Conservation (phyloP, 345 rosid species). For the Hibiscus syriacus region DNA sequence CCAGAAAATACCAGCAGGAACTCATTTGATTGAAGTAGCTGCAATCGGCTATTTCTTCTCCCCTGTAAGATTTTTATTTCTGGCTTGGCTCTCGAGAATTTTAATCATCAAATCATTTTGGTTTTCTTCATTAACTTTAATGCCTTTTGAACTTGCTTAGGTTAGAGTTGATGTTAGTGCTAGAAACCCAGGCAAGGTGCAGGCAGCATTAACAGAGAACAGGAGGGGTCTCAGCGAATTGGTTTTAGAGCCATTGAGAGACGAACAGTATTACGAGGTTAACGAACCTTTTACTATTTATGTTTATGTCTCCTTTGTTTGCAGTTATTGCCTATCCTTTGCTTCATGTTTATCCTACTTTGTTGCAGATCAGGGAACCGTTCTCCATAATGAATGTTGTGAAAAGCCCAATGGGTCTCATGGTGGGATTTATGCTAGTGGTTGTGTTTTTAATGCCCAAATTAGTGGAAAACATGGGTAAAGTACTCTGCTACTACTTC, state of each 20-base stretch:
- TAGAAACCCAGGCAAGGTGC: slow-evolving; percentile 86
- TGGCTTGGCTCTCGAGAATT: background rate
- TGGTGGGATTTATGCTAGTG: slow-evolving; percentile 92
- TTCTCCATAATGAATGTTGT: slow-evolving; percentile 71
- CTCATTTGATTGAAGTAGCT: slow-evolving; percentile 90
- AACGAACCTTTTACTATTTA: slow-evolving; percentile 4
- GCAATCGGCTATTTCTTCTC: slow-evolving; percentile 92
- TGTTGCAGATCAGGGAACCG: slow-evolving; percentile 78
- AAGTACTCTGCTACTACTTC: slow-evolving; percentile 14
- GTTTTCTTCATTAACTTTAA: background rate
- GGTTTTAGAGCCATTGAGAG: slow-evolving; percentile 74
- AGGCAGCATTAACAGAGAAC: slow-evolving; percentile 92
- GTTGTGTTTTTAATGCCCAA: slow-evolving; percentile 95
- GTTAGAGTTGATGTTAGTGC: slow-evolving; percentile 98
- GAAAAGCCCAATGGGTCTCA: slow-evolving; percentile 98
- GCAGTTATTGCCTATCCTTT: slow-evolving; percentile 8
- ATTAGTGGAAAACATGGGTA: slow-evolving; percentile 92
- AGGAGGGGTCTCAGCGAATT: slow-evolving; percentile 78
- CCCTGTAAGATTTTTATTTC: slow-evolving; percentile 45
- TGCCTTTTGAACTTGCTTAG: slow-evolving; percentile 28
- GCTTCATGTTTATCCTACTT: slow-evolving; percentile 15
- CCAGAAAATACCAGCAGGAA: slow-evolving; percentile 81
- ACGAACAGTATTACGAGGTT: slow-evolving; percentile 90
- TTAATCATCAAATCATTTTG: background rate
- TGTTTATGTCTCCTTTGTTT: background rate